phyloP scores from a whole-genome alignment of 768 basidiomycete genomes.

The Leccinum variicolor region DNA sequence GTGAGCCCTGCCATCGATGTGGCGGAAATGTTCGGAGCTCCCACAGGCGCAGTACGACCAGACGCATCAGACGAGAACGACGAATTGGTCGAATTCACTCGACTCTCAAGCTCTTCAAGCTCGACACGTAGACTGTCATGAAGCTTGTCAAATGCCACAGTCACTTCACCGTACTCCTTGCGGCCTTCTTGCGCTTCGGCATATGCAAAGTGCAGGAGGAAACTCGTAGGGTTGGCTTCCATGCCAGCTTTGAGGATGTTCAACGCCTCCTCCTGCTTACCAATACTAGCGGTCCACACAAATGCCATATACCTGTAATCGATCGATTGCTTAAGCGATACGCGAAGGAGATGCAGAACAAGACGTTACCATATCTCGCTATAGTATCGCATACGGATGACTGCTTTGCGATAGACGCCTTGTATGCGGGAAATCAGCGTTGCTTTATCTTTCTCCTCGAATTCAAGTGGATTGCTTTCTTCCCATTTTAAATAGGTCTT shows the following conservation, averaged over 20 bases:
- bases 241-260: constrained; percentile 81
- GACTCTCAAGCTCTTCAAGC: constrained; percentile 57
- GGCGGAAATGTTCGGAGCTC: constrained; percentile 14
- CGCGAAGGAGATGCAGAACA: background rate
- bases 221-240: constrained; percentile 86
- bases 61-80: constrained; percentile 38
- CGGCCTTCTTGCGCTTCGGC: constrained; percentile 67
- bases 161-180: constrained; percentile 66
- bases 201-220: constrained; percentile 87
- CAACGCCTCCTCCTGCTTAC: constrained; percentile 78
- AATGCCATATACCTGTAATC: constrained; percentile 83
- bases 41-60: constrained; percentile 24
- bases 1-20: constrained; percentile 12
- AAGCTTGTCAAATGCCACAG: constrained; percentile 70
- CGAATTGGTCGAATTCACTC: constrained; percentile 36
- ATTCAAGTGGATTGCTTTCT: constrained; percentile 88
- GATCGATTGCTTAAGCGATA: constrained; percentile 10
- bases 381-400: constrained; percentile 91
- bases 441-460: constrained; percentile 78
- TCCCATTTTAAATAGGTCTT: constrained; percentile 94
- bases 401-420: constrained; percentile 83
- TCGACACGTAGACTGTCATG: constrained; percentile 59
- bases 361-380: constrained; percentile 83
- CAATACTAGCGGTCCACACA: constrained; percentile 70
- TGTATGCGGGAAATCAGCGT: constrained; percentile 68